Evolutionary conservation across 768 basidiomycete species (phyloP).

Genomic region (Pisolithus albus): DNA sequence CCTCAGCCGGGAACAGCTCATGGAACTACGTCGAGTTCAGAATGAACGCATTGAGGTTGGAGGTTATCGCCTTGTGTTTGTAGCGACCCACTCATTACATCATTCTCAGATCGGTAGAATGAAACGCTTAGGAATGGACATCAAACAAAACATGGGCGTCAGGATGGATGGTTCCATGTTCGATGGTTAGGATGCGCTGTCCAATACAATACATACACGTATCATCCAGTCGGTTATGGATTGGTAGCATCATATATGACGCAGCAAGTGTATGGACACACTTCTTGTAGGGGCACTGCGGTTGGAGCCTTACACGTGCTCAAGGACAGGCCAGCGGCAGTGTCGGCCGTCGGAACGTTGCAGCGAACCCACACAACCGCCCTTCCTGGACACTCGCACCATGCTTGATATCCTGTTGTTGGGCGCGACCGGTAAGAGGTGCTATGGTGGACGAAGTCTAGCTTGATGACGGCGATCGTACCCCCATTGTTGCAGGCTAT

Average conservation of each 20-base stretch:
- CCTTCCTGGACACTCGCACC: constrained; percentile 4
- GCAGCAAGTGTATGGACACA: too few species aligned
- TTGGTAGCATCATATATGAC: too few species aligned
- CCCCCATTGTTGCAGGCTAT: constrained; percentile 36
- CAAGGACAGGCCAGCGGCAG: too few species aligned
- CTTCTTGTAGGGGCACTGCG: too few species aligned
- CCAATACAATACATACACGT: too few species aligned
- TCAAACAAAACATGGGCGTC: constrained; percentile 79
- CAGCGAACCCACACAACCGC: background rate
- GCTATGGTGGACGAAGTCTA: background rate
- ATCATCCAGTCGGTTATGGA: too few species aligned
- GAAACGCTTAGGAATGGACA: constrained; percentile 83
- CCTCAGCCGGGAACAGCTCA: constrained; percentile 70
- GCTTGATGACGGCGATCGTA: background rate
- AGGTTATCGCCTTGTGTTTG: background rate
- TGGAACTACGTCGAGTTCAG: constrained; percentile 77
- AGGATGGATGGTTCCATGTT: constrained; percentile 73
- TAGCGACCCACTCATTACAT: background rate
- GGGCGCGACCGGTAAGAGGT: constrained; percentile 52
- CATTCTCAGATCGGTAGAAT: constrained; percentile 61
- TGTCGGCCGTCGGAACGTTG: background rate
- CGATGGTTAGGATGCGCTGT: constrained; percentile 30
- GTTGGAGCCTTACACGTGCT: too few species aligned
- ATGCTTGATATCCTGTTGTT: constrained; percentile 59
- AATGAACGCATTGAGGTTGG: constrained; percentile 76